Evolutionary conservation across 805 yeast species (phyloP).

Genomic region (Starmerella stigmatis): DNA sequence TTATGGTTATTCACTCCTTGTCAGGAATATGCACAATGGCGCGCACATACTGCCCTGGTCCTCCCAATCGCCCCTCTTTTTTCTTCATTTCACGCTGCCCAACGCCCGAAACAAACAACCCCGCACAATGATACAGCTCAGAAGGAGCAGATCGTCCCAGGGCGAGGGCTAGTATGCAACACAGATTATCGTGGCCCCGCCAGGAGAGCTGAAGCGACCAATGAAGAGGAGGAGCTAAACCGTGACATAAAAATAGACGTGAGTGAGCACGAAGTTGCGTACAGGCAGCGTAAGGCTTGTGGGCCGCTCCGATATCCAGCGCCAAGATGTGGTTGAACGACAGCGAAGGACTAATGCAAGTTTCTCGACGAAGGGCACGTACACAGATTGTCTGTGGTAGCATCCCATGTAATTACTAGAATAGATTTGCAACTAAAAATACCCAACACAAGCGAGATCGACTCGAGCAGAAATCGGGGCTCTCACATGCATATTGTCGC

Average conservation of each 20-base stretch:
- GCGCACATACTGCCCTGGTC: too few relatives aligned
- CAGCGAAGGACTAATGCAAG: too few relatives aligned
- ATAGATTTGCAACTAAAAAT: not conserved
- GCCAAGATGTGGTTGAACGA: too few relatives aligned
- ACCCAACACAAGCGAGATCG: not conserved
- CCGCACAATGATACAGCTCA: not conserved
- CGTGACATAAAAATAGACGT: not conserved
- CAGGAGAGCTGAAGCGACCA: not conserved
- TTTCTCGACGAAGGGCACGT: not conserved
- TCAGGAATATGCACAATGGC: not conserved
- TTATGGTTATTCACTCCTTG: not conserved
- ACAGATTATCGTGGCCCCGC: not conserved
- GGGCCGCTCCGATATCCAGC: too few relatives aligned
- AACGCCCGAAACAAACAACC: slow-evolving; percentile 1
- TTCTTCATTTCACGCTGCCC: not conserved
- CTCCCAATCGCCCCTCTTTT: not conserved
- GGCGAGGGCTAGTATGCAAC: not conserved
- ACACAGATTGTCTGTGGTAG: too few relatives aligned
- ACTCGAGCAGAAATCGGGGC: not conserved
- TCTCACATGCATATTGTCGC: not conserved
- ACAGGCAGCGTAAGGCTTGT: too few relatives aligned
- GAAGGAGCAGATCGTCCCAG: not conserved
- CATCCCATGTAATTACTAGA: too few relatives aligned
- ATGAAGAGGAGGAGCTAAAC: not conserved
- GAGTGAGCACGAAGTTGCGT: not conserved